Evolutionary conservation across 495 filamentous ascomycete species (phyloP), one percentile per base, ranked within the genome.

Genomic region (Astrothelium macrocarpum): DNA sequence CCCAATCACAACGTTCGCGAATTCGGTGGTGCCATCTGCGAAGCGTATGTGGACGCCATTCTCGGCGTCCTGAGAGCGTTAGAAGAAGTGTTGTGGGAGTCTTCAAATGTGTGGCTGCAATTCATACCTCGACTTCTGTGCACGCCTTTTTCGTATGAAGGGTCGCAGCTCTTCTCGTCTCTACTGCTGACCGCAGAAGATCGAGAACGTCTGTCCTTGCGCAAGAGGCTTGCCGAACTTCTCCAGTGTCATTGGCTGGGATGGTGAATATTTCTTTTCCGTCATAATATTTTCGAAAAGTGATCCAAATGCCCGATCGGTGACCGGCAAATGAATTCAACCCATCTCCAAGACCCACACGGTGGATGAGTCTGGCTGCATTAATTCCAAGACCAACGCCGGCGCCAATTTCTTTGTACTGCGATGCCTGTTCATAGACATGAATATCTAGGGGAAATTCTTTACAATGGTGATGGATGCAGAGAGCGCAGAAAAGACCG

Each of bases 1-100:
- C 1, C 73, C 77, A 1, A 81, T 62, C 46, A 81, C 64, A 28
- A 74, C 71, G 60, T 79, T 72, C 2, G 60, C 75, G 11, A 62
- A 36, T 3, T 62, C 67, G 3, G 64, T 28, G n/a, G 70, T 71
- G 0, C 71, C 72, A 53, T 78, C 74, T n/a, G 64, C 60, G 65
- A 79, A 78, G 25, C 63, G 60, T 34, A 79, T 42, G 25, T 62
- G 65, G 18, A 59, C 39, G 23, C 77, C 67, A 16, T 67, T 64
- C 16, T 63, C 66, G 28, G 62, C 62, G 18, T 65, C 68, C 65
- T 67, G 25, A 20, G 45, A 36, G 20, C 9, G 45, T 28, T 29
- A 63, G 46, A 39, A 14, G 14, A 39, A 14, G 34, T 14, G 14
- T 11, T 26, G 25, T 4, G n/a, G 18, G 26, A n/a, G 9, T 25